A percentile compares a stretch with the other conserved stretches of the same genome.
Conservation (phyloP, 352 stramenopile species). For the Globisporangium perplexum region DNA sequence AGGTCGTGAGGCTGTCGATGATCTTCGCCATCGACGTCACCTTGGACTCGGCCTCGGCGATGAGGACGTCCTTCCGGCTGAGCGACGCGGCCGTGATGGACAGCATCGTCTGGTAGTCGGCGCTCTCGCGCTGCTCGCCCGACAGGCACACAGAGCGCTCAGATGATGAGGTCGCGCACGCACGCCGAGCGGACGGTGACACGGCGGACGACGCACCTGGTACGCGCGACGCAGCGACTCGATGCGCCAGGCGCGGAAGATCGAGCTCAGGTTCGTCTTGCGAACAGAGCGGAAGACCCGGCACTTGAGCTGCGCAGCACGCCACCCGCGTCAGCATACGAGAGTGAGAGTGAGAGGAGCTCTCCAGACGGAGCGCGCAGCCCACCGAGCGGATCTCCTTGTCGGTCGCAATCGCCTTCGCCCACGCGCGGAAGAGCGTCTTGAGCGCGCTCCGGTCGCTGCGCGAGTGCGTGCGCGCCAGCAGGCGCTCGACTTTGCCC, state of each 20-base stretch:
- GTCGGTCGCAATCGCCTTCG: conserved; percentile 24
- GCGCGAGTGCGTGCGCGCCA: conserved; percentile 15
- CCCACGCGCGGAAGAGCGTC: conserved; percentile 50
- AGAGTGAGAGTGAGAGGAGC: neutral
- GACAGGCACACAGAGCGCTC: no score
- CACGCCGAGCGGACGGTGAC: neutral
- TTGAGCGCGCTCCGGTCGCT: conserved; percentile 15
- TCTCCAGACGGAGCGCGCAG: neutral
- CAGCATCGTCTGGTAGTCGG: conserved; percentile 79
- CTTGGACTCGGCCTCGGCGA: conserved; percentile 57
- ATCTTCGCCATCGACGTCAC: conserved; percentile 68
- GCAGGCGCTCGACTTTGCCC: conserved; percentile 32
- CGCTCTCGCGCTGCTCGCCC: conserved; percentile 40
- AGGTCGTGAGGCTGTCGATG: conserved; percentile 74
- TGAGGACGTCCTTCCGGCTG: conserved; percentile 70
- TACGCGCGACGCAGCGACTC: conserved; percentile 64
- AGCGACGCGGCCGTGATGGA: conserved; percentile 68
- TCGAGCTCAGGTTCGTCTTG: conserved; percentile 43
- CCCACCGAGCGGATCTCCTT: conserved; percentile 37
- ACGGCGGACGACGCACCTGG: conserved; percentile 21
- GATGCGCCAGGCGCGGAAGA: conserved; percentile 70
- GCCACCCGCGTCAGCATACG: no score
- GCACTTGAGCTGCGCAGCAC: conserved; percentile 44
- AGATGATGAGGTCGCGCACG: neutral
- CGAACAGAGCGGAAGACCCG: conserved; percentile 45